A percentile compares a stretch with the other conserved stretches of the same genome.
Conservation (phyloP, 441 rosid genomes). For the Pelargonium citronellum region DNA sequence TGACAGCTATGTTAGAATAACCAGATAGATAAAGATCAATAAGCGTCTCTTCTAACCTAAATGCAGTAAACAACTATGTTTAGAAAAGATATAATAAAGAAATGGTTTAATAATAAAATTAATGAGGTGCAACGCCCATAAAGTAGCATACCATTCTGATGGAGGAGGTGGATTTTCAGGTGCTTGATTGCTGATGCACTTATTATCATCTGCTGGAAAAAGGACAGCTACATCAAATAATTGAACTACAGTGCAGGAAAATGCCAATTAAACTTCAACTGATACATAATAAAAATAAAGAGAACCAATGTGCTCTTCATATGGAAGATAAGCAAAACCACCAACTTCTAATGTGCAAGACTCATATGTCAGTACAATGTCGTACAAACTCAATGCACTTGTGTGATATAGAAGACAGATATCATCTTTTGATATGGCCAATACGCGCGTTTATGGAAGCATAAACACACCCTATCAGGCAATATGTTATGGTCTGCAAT, state of each 20-base stretch:
- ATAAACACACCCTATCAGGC: too few relatives aligned
- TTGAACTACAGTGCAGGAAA: neutral
- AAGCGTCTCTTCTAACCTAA: slow-evolving; percentile 84
- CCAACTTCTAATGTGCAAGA: neutral
- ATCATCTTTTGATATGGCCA: too few relatives aligned
- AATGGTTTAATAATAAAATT: slow-evolving; percentile 6
- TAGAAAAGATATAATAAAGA: slow-evolving; percentile 22
- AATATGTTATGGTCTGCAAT: too few relatives aligned
- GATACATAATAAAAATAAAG: neutral
- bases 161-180: slow-evolving; percentile 50
- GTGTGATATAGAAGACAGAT: neutral
- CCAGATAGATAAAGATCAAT: slow-evolving; percentile 69
- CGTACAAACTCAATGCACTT: neutral
- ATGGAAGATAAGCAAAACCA: slow-evolving; percentile 3
- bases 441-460: too few relatives aligned
- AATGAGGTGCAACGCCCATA: neutral
- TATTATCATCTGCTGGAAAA: slow-evolving; percentile 38
- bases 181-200: slow-evolving; percentile 25
- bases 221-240: slow-evolving; percentile 13
- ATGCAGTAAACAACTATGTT: slow-evolving; percentile 17
- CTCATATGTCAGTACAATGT: neutral
- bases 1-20: slow-evolving; percentile 31
- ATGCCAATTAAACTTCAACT: neutral
- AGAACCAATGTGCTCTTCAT: neutral
- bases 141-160: slow-evolving; percentile 55